Percentiles rank a stretch among this genome's conserved stretches.
These are phyloP conservation scores for Russula sp. DNA, from an alignment of 768 basidiomycete species.

Conservation along the genomic window DNA sequence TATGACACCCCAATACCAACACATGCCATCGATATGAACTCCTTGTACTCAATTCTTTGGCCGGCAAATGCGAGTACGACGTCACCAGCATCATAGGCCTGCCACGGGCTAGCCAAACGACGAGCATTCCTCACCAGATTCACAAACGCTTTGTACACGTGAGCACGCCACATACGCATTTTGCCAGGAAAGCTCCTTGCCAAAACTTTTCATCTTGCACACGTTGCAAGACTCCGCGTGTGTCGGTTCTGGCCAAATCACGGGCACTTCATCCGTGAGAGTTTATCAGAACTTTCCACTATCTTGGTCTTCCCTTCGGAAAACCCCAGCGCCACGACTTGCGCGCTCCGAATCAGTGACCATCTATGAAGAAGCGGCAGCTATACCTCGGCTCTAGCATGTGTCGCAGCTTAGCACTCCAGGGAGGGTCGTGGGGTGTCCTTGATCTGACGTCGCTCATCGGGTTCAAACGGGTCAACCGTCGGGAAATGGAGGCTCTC, in stretches of 20 bases:
- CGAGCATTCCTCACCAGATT: slow-evolving; percentile 21
- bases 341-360: slow-evolving; percentile 22
- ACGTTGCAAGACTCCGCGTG: slow-evolving; percentile 21
- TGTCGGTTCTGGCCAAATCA: slow-evolving; percentile 18
- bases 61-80: slow-evolving; percentile 12
- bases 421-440: slow-evolving; percentile 16
- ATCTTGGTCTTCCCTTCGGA: slow-evolving; percentile 2
- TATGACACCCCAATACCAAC: slow-evolving; percentile 11
- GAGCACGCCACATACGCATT: slow-evolving; percentile 22
- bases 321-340: slow-evolving; percentile 17
- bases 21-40: slow-evolving; percentile 17
- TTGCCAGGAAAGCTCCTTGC: slow-evolving; percentile 17
- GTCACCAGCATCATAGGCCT: slow-evolving; percentile 20
- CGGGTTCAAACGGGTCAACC: background rate
- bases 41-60: background rate
- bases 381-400: slow-evolving; percentile 8
- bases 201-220: slow-evolving; percentile 17
- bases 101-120: slow-evolving; percentile 20
- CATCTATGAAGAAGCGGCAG: slow-evolving; percentile 18
- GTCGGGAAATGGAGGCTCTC: background rate
- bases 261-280: slow-evolving; percentile 18
- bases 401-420: slow-evolving; percentile 1
- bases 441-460: slow-evolving; percentile 18
- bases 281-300: slow-evolving; percentile 9
- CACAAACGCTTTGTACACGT: slow-evolving; percentile 20